These are phyloP conservation scores for Cystobasidiaceae sp. DNA, from an alignment of 1,284 basidiomycete species.

Conservation along the genomic window DNA sequence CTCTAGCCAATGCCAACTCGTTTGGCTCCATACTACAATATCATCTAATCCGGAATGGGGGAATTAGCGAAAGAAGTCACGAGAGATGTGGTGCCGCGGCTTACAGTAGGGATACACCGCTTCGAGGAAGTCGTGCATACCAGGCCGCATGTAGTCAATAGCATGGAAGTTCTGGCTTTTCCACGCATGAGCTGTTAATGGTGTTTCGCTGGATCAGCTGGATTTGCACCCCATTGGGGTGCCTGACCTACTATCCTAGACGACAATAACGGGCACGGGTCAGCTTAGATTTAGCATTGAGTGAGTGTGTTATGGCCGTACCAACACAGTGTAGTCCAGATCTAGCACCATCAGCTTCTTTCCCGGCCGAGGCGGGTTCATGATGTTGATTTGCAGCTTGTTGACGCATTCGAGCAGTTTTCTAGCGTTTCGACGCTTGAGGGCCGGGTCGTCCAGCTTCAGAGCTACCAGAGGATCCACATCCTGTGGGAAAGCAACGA, in stretches of 20 bases:
- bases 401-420: conserved; percentile 68
- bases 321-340: conserved; percentile 65
- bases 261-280: conserved; percentile 49
- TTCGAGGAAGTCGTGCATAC: conserved; percentile 75
- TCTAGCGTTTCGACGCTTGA: conserved; percentile 58
- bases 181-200: conserved; percentile 16
- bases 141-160: conserved; percentile 29
- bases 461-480: conserved; percentile 60
- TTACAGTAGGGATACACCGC: conserved; percentile 67
- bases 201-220: conserved; percentile 42
- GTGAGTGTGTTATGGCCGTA: conserved; percentile 33
- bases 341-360: conserved; percentile 79
- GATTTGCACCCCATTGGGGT: conserved; percentile 76
- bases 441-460: background rate
- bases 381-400: conserved; percentile 61
- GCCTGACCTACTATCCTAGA: conserved; percentile 56
- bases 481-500: conserved; percentile 46
- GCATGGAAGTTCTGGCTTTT: conserved; percentile 28
- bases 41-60: conserved; percentile 48
- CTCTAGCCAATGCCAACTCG: conserved; percentile 87
- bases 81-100: background rate
- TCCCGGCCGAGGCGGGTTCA: conserved; percentile 59
- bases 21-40: conserved; percentile 73
- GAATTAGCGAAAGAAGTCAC: background rate
- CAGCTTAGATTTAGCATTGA: background rate